Evolutionary conservation across 768 basidiomycete genomes (phyloP).

Genomic region (Boletus subparvulus): DNA sequence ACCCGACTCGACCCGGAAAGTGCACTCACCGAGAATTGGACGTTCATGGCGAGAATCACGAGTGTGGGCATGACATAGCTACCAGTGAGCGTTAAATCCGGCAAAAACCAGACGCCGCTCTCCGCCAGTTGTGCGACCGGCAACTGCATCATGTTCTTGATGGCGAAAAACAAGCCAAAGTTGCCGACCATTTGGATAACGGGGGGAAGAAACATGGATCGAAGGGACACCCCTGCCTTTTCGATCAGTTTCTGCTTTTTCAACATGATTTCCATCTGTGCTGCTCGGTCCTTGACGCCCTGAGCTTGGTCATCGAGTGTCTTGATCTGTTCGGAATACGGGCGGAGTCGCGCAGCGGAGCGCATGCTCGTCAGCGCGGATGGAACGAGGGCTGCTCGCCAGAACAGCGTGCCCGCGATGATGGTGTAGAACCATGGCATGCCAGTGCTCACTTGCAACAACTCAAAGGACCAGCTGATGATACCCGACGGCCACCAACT

Average conservation of each 20-base stretch:
- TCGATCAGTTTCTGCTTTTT: slow-evolving; percentile 55
- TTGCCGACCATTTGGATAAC: slow-evolving; percentile 75
- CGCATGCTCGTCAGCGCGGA: slow-evolving; percentile 56
- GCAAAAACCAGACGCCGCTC: slow-evolving; percentile 72
- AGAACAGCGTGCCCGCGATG: slow-evolving; percentile 58
- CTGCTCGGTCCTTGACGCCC: slow-evolving; percentile 37
- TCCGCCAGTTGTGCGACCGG: slow-evolving; percentile 73
- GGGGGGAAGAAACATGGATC: slow-evolving; percentile 51
- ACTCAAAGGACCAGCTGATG: slow-evolving; percentile 61
- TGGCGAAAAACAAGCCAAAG: slow-evolving; percentile 79
- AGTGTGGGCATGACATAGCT: slow-evolving; percentile 68
- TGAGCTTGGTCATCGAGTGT: slow-evolving; percentile 46
- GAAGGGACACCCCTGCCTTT: slow-evolving; percentile 63
- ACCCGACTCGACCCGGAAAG: background rate
- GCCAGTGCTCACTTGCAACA: slow-evolving; percentile 65
- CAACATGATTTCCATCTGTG: slow-evolving; percentile 42
- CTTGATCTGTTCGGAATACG: slow-evolving; percentile 48
- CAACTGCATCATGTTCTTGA: slow-evolving; percentile 66
- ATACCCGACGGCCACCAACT: slow-evolving; percentile 69
- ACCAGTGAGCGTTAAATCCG: slow-evolving; percentile 82
- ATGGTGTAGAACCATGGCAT: slow-evolving; percentile 88
- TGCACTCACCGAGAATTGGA: slow-evolving; percentile 63
- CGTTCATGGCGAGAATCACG: slow-evolving; percentile 57
- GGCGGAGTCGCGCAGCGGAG: slow-evolving; percentile 46
- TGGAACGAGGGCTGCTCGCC: slow-evolving; percentile 62